Evolutionary conservation across 768 basidiomycete species (phyloP).

Genomic region (Myochromella boudieri): DNA sequence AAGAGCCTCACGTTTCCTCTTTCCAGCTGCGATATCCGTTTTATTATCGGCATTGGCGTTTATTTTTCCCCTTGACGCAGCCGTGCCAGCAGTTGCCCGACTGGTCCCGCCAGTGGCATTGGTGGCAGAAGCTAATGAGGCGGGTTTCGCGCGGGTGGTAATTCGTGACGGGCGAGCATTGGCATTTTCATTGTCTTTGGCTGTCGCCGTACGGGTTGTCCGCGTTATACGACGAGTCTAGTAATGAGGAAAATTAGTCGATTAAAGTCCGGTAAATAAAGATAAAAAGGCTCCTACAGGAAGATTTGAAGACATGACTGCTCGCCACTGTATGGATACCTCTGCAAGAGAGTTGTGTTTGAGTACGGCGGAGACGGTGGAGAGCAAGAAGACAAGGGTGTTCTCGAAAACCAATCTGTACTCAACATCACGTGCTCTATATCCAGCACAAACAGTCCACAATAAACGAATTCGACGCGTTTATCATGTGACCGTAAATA

Average conservation of each 20-base stretch:
- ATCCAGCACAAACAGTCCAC: slow-evolving; percentile 14
- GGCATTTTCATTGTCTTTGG: slow-evolving; percentile 76
- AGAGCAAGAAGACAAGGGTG: slow-evolving; percentile 18
- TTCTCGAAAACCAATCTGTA: slow-evolving; percentile 24
- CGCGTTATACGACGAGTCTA: slow-evolving; percentile 75
- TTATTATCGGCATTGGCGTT: slow-evolving; percentile 37
- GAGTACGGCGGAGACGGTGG: slow-evolving; percentile 23
- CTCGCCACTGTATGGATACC: slow-evolving; percentile 23
- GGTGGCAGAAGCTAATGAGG: slow-evolving; percentile 41
- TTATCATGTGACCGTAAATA: slow-evolving; percentile 33
- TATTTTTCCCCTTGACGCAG: slow-evolving; percentile 53
- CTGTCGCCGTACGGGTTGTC: slow-evolving; percentile 41
- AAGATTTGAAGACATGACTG: slow-evolving; percentile 46
- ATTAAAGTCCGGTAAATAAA: slow-evolving; percentile 4
- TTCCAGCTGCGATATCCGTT: slow-evolving; percentile 51
- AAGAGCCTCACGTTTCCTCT: slow-evolving; percentile 80
- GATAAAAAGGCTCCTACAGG: slow-evolving; percentile 34
- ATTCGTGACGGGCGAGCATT: slow-evolving; percentile 63
- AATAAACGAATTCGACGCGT: slow-evolving; percentile 37
- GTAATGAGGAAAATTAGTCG: slow-evolving; percentile 13
- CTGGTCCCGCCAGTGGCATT: slow-evolving; percentile 39
- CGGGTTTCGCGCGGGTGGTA: slow-evolving; percentile 61
- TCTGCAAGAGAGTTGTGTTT: slow-evolving; percentile 13
- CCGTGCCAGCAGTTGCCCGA: slow-evolving; percentile 48
- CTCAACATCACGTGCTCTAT: slow-evolving; percentile 44